Evolutionary conservation across 257 asterid species (phyloP).

Genomic region (Fraxinus anomala): DNA sequence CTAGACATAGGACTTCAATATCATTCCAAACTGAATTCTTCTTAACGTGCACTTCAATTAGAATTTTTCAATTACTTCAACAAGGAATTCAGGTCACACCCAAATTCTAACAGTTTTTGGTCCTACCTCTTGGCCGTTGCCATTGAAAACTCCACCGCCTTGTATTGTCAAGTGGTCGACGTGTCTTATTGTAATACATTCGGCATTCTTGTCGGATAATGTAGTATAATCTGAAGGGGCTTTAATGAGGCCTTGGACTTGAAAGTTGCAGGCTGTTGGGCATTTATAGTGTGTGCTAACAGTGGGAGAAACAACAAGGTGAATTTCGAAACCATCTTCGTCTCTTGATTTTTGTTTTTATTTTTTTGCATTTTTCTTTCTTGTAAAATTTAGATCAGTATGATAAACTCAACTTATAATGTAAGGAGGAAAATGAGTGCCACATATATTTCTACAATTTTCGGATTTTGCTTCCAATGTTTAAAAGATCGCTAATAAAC

Average conservation of each 20-base stretch:
- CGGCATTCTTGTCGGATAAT: constrained; percentile 21
- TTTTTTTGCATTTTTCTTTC: neutral
- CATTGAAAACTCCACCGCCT: constrained; percentile 52
- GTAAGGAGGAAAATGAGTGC: neutral
- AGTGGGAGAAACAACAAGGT: neutral
- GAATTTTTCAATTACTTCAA: too few relatives aligned
- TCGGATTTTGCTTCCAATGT: too few relatives aligned
- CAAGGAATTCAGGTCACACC: too few relatives aligned
- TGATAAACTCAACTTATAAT: neutral
- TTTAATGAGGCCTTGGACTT: constrained; percentile 35
- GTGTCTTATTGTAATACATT: constrained; percentile 47
- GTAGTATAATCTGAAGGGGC: constrained; percentile 32
- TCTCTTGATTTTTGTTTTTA: neutral
- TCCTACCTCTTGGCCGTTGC: constrained; percentile 45
- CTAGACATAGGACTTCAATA: too few relatives aligned
- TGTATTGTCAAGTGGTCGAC: constrained; percentile 39
- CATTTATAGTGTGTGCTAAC: neutral
- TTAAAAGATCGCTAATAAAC: neutral
- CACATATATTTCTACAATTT: too few relatives aligned
- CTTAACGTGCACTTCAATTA: too few relatives aligned
- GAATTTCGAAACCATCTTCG: neutral
- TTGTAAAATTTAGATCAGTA: neutral
- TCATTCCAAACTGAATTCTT: too few relatives aligned
- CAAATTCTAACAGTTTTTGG: constrained; percentile 12
- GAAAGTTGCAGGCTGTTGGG: neutral